Percentiles rank a stretch among this genome's conserved stretches.
Evolutionary conservation across 1,284 basidiomycete genomes (phyloP).

Genomic region (Coriolopsis trogii): DNA sequence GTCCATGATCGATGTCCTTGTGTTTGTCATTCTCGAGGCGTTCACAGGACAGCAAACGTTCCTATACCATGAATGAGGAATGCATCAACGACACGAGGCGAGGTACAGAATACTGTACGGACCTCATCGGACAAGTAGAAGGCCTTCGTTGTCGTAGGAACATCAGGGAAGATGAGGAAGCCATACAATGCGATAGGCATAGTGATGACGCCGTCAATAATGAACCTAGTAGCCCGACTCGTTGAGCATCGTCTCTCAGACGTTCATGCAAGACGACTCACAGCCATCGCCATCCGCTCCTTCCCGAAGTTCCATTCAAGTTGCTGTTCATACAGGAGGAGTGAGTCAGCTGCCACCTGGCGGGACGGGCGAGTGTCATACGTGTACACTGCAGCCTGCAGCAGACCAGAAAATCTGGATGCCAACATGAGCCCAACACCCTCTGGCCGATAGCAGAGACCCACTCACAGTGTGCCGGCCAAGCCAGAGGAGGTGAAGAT

Average conservation of each 20-base stretch:
- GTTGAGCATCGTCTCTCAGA: neutral
- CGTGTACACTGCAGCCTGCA: slow-evolving; percentile 70
- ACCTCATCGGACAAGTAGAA: slow-evolving; percentile 69
- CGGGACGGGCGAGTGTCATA: slow-evolving; percentile 24
- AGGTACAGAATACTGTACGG: slow-evolving; percentile 21
- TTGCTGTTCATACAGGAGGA: slow-evolving; percentile 40
- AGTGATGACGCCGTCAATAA: slow-evolving; percentile 76
- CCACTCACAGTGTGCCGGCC: slow-evolving; percentile 62
- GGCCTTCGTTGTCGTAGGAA: slow-evolving; percentile 64
- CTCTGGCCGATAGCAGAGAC: no score
- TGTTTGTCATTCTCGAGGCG: slow-evolving; percentile 43
- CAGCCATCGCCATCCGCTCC: slow-evolving; percentile 77
- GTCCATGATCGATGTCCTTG: slow-evolving; percentile 40
- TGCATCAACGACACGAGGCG: no score
- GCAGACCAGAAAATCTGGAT: slow-evolving; percentile 68
- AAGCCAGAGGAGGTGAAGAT: slow-evolving; percentile 74
- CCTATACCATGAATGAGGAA: slow-evolving; percentile 39
- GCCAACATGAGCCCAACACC: no score
- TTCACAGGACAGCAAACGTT: slow-evolving; percentile 52
- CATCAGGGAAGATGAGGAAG: slow-evolving; percentile 73
- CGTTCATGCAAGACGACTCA: slow-evolving; percentile 36
- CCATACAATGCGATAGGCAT: slow-evolving; percentile 75
- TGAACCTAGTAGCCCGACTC: slow-evolving; percentile 47
- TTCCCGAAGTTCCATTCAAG: slow-evolving; percentile 58
- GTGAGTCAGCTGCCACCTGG: neutral